Conservation (phyloP, 805 yeast species). For the Spencermartinsiella europaea region DNA sequence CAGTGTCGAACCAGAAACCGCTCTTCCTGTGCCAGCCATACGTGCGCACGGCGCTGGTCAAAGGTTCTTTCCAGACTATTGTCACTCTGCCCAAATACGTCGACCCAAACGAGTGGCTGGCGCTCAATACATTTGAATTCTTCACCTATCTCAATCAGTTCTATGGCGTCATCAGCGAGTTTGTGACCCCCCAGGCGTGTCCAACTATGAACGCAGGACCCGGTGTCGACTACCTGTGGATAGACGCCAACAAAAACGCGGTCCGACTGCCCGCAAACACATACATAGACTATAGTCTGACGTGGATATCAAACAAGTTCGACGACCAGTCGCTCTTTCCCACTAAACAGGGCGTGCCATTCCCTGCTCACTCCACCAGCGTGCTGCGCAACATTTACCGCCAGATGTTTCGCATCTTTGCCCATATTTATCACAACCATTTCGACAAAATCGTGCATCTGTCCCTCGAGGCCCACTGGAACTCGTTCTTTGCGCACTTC, state of each 20-base stretch:
- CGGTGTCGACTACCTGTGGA: slow-evolving; percentile 84
- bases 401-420: slow-evolving; percentile 93
- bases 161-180: slow-evolving; percentile 85
- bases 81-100: slow-evolving; percentile 94
- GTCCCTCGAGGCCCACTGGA: slow-evolving; percentile 95
- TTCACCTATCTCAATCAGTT: slow-evolving; percentile 81
- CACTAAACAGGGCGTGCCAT: slow-evolving; percentile 80
- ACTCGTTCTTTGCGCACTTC: slow-evolving; percentile 93
- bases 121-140: slow-evolving; percentile 85
- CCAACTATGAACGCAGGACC: slow-evolving; percentile 98
- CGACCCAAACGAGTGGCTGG: slow-evolving; percentile 93
- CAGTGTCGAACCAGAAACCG: slow-evolving; percentile 36
- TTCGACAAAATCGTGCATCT: slow-evolving; percentile 90
- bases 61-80: slow-evolving; percentile 93
- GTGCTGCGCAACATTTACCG: slow-evolving; percentile 82
- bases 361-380: slow-evolving; percentile 77
- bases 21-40: slow-evolving; percentile 88
- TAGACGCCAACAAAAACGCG: slow-evolving; percentile 73
- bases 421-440: slow-evolving; percentile 91
- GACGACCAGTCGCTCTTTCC: slow-evolving; percentile 91
- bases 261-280: slow-evolving; percentile 87
- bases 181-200: slow-evolving; percentile 80
- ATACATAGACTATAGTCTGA: slow-evolving; percentile 84
- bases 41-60: slow-evolving; percentile 88
- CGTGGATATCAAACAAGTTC: slow-evolving; percentile 84